A percentile compares a stretch with the other conserved stretches of the same genome.
phyloP scores from a whole-genome alignment of 2,329 filamentous ascomycete genomes.

The Phoma sp. region DNA sequence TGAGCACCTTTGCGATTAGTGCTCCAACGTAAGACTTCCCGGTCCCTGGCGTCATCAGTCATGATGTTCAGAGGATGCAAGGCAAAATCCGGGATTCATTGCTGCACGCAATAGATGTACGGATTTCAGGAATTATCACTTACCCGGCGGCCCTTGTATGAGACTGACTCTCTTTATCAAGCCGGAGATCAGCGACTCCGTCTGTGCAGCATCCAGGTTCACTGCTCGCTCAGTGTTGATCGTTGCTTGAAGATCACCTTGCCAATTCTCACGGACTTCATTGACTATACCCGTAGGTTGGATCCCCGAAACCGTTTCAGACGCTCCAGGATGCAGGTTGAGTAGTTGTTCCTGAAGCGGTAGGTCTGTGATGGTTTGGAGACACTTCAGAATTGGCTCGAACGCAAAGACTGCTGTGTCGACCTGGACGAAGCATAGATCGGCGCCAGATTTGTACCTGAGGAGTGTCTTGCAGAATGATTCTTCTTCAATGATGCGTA shows the following conservation, averaged over 20 bases:
- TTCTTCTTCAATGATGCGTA: slow-evolving; percentile 58
- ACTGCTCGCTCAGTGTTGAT: slow-evolving; percentile 35
- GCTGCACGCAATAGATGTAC: no score
- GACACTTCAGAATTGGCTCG: slow-evolving; percentile 66
- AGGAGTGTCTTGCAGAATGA: slow-evolving; percentile 57
- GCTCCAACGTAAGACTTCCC: slow-evolving; percentile 79
- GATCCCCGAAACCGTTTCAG: slow-evolving; percentile 31
- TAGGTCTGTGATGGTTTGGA: slow-evolving; percentile 63
- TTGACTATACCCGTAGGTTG: slow-evolving; percentile 33
- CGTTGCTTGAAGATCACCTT: slow-evolving; percentile 26
- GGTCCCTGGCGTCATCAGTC: slow-evolving; percentile 61
- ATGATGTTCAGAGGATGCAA: background rate
- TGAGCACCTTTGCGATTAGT: slow-evolving; percentile 62
- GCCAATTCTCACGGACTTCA: slow-evolving; percentile 22
- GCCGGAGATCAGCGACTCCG: slow-evolving; percentile 61
- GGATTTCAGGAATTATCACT: background rate
- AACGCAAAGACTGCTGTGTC: slow-evolving; percentile 72
- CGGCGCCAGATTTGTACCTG: slow-evolving; percentile 24
- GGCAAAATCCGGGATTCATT: background rate
- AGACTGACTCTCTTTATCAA: slow-evolving; percentile 62
- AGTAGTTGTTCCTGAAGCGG: slow-evolving; percentile 64
- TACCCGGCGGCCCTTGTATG: slow-evolving; percentile 76
- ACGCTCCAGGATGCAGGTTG: slow-evolving; percentile 21
- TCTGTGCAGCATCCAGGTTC: slow-evolving; percentile 61
- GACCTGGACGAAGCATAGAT: slow-evolving; percentile 62